Conservation (phyloP, 768 basidiomycete species). For the Chalciporus pseudorubinellus region DNA sequence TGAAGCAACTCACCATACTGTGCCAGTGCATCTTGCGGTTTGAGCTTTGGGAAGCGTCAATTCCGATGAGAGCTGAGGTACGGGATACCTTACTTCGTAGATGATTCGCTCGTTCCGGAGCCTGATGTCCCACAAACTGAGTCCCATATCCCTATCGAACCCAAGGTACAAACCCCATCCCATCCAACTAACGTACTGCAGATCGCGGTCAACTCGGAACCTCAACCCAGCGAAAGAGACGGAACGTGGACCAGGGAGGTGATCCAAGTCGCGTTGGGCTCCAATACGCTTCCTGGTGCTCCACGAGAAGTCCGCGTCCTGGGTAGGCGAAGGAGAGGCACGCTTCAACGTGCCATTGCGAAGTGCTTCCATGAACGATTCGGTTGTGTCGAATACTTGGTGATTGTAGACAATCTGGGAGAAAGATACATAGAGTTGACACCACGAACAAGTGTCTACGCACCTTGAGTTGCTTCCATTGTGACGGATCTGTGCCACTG, state of each 20-base stretch:
- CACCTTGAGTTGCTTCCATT: constrained; percentile 56
- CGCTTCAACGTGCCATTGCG: constrained; percentile 50
- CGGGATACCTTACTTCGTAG: constrained; percentile 44
- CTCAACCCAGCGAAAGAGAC: constrained; percentile 60
- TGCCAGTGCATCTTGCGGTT: constrained; percentile 61
- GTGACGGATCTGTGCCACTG: constrained; percentile 48
- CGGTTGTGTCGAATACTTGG: constrained; percentile 48
- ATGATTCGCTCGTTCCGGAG: constrained; percentile 59
- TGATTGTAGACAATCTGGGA: constrained; percentile 56
- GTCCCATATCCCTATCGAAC: constrained; percentile 66
- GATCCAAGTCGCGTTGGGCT: constrained; percentile 52
- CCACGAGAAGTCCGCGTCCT: constrained; percentile 40
- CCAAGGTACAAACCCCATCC: constrained; percentile 60
- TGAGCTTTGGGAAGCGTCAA: constrained; percentile 35
- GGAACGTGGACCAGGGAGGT: constrained; percentile 60
- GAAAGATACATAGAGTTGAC: background rate
- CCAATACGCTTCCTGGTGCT: constrained; percentile 43
- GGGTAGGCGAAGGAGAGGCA: constrained; percentile 28
- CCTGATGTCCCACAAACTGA: constrained; percentile 57
- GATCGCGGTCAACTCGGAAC: constrained; percentile 51
- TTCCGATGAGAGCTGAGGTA: background rate
- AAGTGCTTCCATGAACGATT: constrained; percentile 53
- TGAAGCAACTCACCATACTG: constrained; percentile 45
- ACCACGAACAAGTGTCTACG: background rate
- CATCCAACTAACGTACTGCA: constrained; percentile 65